Percentiles rank a stretch among this genome's conserved stretches.
Evolutionary conservation across 192 early-diverging fungal species (phyloP).

Genomic region (Backusella australiensis): DNA sequence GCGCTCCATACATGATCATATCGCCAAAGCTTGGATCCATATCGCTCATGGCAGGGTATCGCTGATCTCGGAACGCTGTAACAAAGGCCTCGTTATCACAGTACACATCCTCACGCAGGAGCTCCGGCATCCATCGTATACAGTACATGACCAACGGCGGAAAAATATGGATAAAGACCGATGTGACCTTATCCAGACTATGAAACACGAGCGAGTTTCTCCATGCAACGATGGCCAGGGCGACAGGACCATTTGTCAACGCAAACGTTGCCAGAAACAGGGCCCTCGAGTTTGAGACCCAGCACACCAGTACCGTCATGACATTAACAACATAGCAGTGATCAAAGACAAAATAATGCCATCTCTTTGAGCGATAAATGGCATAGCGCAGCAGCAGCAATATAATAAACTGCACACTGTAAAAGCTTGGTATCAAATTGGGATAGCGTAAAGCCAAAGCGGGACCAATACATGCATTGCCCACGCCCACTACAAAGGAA

Average conservation of each 20-base stretch:
- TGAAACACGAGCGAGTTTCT: constrained; percentile 56
- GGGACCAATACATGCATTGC: constrained; percentile 61
- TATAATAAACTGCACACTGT: constrained; percentile 43
- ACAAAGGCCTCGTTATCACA: constrained; percentile 21
- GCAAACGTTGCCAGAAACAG: constrained; percentile 21
- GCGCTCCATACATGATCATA: constrained; percentile 13
- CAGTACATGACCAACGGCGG: constrained; percentile 57
- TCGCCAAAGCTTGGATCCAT: constrained; percentile 11
- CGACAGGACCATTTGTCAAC: constrained; percentile 58
- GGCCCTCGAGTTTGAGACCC: no score
- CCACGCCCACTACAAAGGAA: constrained; percentile 63
- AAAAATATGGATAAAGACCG: constrained; percentile 62
- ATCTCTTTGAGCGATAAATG: constrained; percentile 52
- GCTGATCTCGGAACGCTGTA: constrained; percentile 29
- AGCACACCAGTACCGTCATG: constrained; percentile 34
- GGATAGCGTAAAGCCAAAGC: constrained; percentile 47
- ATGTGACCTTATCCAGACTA: constrained; percentile 68
- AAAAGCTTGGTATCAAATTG: constrained; percentile 55
- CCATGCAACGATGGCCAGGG: constrained; percentile 66
- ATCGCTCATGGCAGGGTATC: constrained; percentile 46
- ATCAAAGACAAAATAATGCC: constrained; percentile 64
- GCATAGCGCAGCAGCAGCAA: constrained; percentile 48
- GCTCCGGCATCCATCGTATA: constrained; percentile 55
- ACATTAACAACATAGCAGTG: constrained; percentile 61
- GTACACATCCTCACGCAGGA: constrained; percentile 8